Conservation (phyloP, 768 basidiomycete species). For the Obba rivulosa region DNA sequence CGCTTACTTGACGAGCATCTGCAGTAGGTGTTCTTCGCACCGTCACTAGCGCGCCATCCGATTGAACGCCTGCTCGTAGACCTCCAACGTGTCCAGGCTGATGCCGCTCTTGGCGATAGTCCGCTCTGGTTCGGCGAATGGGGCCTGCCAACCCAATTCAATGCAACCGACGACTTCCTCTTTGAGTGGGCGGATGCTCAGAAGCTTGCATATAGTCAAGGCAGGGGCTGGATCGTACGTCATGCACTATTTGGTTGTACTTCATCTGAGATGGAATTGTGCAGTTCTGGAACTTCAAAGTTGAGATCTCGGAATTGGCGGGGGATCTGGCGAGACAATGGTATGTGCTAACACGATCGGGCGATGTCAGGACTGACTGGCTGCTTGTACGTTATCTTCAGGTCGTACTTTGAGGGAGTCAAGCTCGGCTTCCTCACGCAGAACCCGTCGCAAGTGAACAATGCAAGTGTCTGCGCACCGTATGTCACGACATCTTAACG, state of each 20-base stretch:
- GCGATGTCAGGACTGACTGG: not conserved
- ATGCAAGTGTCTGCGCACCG: slow-evolving; percentile 60
- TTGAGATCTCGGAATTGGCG: slow-evolving; percentile 48
- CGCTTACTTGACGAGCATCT: slow-evolving; percentile 63
- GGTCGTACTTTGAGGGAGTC: slow-evolving; percentile 69
- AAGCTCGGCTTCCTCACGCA: slow-evolving; percentile 53
- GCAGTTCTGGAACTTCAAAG: slow-evolving; percentile 72
- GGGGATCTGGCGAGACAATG: slow-evolving; percentile 58
- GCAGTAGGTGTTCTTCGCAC: slow-evolving; percentile 44
- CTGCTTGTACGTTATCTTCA: slow-evolving; percentile 19
- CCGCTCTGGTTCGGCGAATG: slow-evolving; percentile 58
- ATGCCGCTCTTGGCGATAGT: slow-evolving; percentile 37
- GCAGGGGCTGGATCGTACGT: slow-evolving; percentile 64
- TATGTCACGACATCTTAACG: slow-evolving; percentile 25
- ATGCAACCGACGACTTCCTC: slow-evolving; percentile 56
- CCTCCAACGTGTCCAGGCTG: slow-evolving; percentile 47
- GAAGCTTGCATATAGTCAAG: slow-evolving; percentile 56
- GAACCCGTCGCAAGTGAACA: slow-evolving; percentile 50
- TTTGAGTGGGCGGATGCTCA: slow-evolving; percentile 72
- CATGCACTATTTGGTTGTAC: not conserved
- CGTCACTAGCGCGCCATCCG: not conserved
- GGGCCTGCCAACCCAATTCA: slow-evolving; percentile 60
- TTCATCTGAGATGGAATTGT: not conserved
- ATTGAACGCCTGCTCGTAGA: slow-evolving; percentile 34
- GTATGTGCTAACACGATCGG: slow-evolving; percentile 30